Percentiles rank a stretch among this genome's conserved stretches.
These are phyloP conservation scores for Aspergillus intermedius DNA, from an alignment of 2,329 filamentous ascomycete species.

Conservation along the genomic window DNA sequence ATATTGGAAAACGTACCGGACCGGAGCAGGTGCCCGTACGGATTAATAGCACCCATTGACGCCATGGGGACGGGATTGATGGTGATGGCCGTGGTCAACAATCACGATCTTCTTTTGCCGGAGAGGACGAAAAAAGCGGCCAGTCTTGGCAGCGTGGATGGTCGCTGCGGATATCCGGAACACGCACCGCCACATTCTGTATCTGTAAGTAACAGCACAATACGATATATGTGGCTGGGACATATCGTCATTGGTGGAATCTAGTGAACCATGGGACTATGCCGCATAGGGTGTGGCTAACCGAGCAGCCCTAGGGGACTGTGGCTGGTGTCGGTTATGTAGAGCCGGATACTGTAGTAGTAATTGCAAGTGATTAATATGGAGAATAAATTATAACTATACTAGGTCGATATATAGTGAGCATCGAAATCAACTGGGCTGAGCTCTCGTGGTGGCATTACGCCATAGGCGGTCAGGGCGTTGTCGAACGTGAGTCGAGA, in stretches of 20 bases:
- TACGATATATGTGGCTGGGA: neutral
- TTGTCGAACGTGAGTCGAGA: neutral
- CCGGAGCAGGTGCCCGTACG: constrained; percentile 33
- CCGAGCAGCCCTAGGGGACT: neutral
- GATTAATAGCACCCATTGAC: constrained; percentile 32
- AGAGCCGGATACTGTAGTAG: neutral
- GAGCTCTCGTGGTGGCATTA: neutral
- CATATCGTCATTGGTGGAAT: neutral
- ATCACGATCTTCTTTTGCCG: neutral
- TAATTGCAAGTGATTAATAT: neutral
- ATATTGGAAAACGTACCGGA: constrained; percentile 23
- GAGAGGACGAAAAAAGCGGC: neutral
- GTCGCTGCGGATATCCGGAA: neutral
- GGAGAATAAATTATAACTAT: too few relatives aligned
- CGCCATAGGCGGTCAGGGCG: neutral
- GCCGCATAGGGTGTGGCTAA: neutral
- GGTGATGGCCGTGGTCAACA: neutral
- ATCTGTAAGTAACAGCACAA: neutral
- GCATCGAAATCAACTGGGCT: neutral
- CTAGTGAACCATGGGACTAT: neutral
- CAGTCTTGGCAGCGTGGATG: neutral
- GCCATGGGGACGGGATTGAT: constrained; percentile 23
- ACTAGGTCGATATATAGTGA: neutral
- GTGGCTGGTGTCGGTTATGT: neutral
- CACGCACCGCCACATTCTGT: neutral